Evolutionary conservation across 331 rosid genomes (phyloP), one percentile per base, ranked within the genome.

Genomic region (Erythrophleum ivorense): DNA sequence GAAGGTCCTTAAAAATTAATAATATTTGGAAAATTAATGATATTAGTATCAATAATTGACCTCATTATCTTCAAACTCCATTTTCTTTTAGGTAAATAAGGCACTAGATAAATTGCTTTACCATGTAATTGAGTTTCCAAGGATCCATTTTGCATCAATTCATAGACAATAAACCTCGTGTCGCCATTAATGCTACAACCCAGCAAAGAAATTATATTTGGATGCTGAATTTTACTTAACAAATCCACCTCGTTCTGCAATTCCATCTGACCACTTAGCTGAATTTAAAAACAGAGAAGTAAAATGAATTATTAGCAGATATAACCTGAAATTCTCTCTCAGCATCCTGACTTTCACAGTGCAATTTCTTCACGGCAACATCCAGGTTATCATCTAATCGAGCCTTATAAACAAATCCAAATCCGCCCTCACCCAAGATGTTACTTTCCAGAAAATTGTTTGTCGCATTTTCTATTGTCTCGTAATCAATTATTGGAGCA

Each of bases 101-200:
- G 34, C 50, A 53, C 65, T 3, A 72, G 55, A 76, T 33, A 63
- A 15, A 68, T 72, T 58, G 81, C 71, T 70, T 88, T 89, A 96
- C 99, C 99, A 69, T 96, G 98, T 85, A 96, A 85, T 81, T 90
- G 97, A 85, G 94, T 90, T 80, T 96, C 99, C 89, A 96, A 74
- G 76, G 95, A 96, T 81, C 99, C 99, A 79, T 91, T 96, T 50
- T 89, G 89, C 99, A 96, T 96, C 88, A 96, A 77, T 64, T 96
- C 99, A 78, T 91, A 96, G 62, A 96, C 88, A 81, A 96, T 85
- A 84, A 91, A 87, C 85, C 91, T 91, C n/a, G 92, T 18, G 40
- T 89, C 87, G 6, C 84, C 90, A 76, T 90, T 75, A 77, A 74
- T 82, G 85, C 98, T 84, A 88, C 88, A 94, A 71, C 97, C 99